These are phyloP conservation scores for Cicer pinnatifidum DNA, from an alignment of 306 rosid genomes.

Conservation along the genomic window DNA sequence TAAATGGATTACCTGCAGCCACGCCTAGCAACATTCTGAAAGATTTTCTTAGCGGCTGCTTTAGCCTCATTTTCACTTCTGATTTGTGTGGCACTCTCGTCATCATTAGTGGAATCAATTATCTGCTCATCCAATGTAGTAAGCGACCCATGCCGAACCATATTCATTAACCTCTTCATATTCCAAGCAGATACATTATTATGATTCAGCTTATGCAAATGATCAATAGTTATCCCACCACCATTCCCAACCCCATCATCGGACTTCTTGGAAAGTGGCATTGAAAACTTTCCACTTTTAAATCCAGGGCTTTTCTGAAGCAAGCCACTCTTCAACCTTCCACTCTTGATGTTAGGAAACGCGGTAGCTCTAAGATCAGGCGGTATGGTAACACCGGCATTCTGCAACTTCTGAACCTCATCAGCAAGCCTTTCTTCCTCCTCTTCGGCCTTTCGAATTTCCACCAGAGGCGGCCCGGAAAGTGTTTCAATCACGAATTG, in stretches of 20 bases:
- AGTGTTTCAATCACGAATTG: constrained; percentile 83
- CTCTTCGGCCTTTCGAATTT: constrained; percentile 62
- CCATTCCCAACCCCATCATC: constrained; percentile 58
- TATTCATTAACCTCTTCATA: constrained; percentile 85
- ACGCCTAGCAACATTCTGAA: constrained; percentile 75
- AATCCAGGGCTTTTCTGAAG: constrained; percentile 45
- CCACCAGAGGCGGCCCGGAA: constrained; percentile 77
- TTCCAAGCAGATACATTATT: constrained; percentile 92
- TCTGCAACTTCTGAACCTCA: constrained; percentile 79
- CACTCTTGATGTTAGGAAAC: constrained; percentile 48
- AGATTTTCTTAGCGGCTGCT: constrained; percentile 82
- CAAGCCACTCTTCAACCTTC: constrained; percentile 57
- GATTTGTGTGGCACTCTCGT: constrained; percentile 63
- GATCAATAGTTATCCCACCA: constrained; percentile 68
- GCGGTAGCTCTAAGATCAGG: constrained; percentile 65
- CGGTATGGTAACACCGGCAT: constrained; percentile 80
- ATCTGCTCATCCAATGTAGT: constrained; percentile 75
- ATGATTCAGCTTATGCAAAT: constrained; percentile 71
- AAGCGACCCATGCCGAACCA: constrained; percentile 70
- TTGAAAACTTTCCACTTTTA: constrained; percentile 52
- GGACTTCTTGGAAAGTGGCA: constrained; percentile 49
- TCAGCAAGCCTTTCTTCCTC: constrained; percentile 73
- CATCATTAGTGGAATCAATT: constrained; percentile 50
- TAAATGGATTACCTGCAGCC: constrained; percentile 61
- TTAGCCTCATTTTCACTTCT: constrained; percentile 79